A percentile compares a stretch with the other conserved stretches of the same genome.
These are phyloP conservation scores for Rhizopogon sp. DNA, from an alignment of 768 basidiomycete genomes.

Conservation along the genomic window DNA sequence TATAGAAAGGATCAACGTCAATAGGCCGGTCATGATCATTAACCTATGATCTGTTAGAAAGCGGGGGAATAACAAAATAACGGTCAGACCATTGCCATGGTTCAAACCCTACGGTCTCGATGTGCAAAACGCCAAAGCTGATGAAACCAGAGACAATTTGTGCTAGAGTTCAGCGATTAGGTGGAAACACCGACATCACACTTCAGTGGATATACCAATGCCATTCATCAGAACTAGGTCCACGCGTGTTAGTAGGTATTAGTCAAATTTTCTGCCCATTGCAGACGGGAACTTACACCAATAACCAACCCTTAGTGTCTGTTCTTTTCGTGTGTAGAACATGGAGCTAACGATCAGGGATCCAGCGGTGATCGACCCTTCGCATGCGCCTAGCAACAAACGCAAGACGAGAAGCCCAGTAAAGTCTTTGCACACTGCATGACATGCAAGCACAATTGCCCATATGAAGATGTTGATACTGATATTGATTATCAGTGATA, in stretches of 20 bases:
- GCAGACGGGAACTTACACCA: constrained; percentile 45
- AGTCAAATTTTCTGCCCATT: background rate
- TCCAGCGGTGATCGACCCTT: constrained; percentile 58
- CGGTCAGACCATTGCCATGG: too few species aligned
- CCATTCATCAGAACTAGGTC: too few species aligned
- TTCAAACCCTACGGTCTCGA: too few species aligned
- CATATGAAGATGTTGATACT: constrained; percentile 60
- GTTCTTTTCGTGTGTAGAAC: constrained; percentile 67
- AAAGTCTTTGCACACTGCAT: constrained; percentile 65
- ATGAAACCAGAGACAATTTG: too few species aligned
- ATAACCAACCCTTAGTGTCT: constrained; percentile 58
- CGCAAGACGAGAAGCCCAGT: constrained; percentile 54
- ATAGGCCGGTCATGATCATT: constrained; percentile 57
- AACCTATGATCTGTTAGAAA: constrained; percentile 32
- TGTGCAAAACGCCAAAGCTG: too few species aligned
- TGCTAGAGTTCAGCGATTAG: too few species aligned
- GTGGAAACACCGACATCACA: too few species aligned
- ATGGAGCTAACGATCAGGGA: constrained; percentile 66
- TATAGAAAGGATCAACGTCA: constrained; percentile 46
- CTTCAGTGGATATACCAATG: too few species aligned
- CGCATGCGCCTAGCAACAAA: constrained; percentile 59
- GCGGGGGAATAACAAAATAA: background rate
- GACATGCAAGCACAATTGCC: constrained; percentile 48
- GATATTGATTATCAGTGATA: background rate
- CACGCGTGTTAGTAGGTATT: background rate